These are phyloP conservation scores for Pichia kluyveri DNA, from an alignment of 805 yeast species.

Conservation along the genomic window DNA sequence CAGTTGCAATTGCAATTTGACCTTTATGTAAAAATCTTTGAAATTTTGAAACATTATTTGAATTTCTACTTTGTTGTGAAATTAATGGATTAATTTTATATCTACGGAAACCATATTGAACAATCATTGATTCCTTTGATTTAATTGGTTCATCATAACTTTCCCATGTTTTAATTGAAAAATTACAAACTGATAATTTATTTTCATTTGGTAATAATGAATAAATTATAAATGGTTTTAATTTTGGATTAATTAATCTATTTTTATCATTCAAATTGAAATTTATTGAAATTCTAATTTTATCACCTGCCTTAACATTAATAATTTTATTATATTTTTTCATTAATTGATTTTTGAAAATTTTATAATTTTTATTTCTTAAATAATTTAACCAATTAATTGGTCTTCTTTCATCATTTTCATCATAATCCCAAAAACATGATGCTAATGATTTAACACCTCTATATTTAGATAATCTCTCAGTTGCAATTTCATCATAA, in stretches of 20 bases:
- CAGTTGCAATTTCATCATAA: constrained; percentile 68
- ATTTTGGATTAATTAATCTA: constrained; percentile 33
- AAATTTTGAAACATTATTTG: constrained; percentile 81
- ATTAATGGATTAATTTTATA: constrained; percentile 74
- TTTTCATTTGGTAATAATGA: constrained; percentile 81
- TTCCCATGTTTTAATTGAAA: constrained; percentile 81
- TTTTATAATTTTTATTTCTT: constrained; percentile 67
- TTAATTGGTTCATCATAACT: constrained; percentile 80
- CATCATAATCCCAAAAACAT: constrained; percentile 84
- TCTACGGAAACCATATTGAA: constrained; percentile 92
- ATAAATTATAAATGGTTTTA: constrained; percentile 53
- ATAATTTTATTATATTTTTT: constrained; percentile 48
- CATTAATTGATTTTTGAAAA: constrained; percentile 57
- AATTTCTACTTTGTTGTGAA: constrained; percentile 65
- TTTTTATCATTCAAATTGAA: constrained; percentile 43
- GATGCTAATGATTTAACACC: constrained; percentile 78
- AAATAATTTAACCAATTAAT: constrained; percentile 67
- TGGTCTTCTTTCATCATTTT: constrained; percentile 64
- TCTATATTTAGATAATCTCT: constrained; percentile 68
- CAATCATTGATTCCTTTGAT: constrained; percentile 70
- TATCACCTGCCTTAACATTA: constrained; percentile 53
- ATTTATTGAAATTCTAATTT: constrained; percentile 48
- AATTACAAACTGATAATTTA: constrained; percentile 73
- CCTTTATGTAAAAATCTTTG: constrained; percentile 82
- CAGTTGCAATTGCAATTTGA: constrained; percentile 65